Evolutionary conservation across 2,329 filamentous ascomycete species (phyloP).

Genomic region (Exserohilum turcica): DNA sequence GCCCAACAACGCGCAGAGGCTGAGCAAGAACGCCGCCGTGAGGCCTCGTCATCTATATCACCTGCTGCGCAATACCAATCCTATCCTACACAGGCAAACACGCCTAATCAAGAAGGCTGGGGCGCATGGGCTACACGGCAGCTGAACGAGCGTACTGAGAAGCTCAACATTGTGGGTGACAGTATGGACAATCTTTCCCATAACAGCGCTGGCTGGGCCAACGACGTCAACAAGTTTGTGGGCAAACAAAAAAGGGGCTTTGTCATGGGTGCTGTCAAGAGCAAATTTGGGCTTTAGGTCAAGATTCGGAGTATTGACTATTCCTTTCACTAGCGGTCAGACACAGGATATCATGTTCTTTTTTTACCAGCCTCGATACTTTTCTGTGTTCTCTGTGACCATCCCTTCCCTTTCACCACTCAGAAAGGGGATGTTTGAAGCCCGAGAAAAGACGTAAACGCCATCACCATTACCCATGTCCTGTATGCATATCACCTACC

Average conservation of each 20-base stretch:
- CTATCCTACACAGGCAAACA: conserved; percentile 21
- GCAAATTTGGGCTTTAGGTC: conserved; percentile 40
- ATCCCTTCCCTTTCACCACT: too few species aligned
- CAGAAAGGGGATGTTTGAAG: too few species aligned
- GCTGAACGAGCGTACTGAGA: conserved; percentile 88
- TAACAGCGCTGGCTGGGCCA: conserved; percentile 80
- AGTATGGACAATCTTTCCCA: conserved; percentile 82
- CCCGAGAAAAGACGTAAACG: too few species aligned
- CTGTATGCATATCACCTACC: too few species aligned
- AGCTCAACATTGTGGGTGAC: conserved; percentile 80
- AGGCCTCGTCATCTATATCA: conserved; percentile 39
- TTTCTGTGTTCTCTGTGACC: too few species aligned
- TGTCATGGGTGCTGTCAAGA: conserved; percentile 64
- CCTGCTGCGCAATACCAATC: conserved; percentile 34
- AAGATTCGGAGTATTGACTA: background rate
- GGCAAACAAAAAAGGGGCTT: conserved; percentile 85
- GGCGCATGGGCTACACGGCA: conserved; percentile 83
- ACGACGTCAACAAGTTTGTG: conserved; percentile 87
- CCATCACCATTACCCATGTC: too few species aligned
- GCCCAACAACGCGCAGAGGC: conserved; percentile 78
- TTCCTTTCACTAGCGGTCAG: background rate
- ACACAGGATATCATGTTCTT: background rate
- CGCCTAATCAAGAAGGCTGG: conserved; percentile 57
- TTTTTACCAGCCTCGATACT: too few species aligned
- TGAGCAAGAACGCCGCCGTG: conserved; percentile 56